Conservation (phyloP, 257 asterid genomes). For the Solanum ossicruentum region DNA sequence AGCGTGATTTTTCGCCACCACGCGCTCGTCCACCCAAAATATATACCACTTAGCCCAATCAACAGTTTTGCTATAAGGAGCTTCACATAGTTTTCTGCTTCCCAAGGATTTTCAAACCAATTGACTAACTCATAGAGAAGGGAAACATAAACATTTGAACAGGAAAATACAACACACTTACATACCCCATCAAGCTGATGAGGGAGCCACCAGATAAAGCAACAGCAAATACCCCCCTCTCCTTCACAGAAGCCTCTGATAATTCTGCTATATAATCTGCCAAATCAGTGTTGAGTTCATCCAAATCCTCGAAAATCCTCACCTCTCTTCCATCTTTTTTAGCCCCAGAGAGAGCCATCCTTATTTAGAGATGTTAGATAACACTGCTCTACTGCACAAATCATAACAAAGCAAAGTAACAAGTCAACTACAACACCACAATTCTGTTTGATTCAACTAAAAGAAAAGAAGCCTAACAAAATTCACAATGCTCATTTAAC, state of each 20-base stretch:
- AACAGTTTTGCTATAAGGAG: conserved; percentile 86
- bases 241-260: conserved; percentile 82
- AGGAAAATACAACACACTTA: conserved; percentile 1
- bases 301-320: conserved; percentile 53
- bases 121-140: background rate
- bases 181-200: conserved; percentile 61
- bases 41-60: conserved; percentile 92
- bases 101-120: background rate
- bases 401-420: background rate
- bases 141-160: background rate
- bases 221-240: conserved; percentile 65
- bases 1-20: conserved; percentile 70
- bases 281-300: conserved; percentile 56
- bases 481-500: background rate
- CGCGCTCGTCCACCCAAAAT: conserved; percentile 92
- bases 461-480: conserved; percentile 4
- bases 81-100: conserved; percentile 79
- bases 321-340: conserved; percentile 52
- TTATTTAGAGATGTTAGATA: conserved; percentile 18
- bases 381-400: conserved; percentile 8
- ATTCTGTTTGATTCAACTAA: conserved; percentile 2
- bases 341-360: conserved; percentile 50
- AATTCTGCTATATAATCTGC: conserved; percentile 86
- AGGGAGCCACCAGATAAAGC: conserved; percentile 96
- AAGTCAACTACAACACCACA: background rate